Percentiles rank a stretch among this genome's conserved stretches.
These are phyloP conservation scores for Alternaria burnsii DNA, from an alignment of 2,329 filamentous ascomycete species.

Conservation along the genomic window DNA sequence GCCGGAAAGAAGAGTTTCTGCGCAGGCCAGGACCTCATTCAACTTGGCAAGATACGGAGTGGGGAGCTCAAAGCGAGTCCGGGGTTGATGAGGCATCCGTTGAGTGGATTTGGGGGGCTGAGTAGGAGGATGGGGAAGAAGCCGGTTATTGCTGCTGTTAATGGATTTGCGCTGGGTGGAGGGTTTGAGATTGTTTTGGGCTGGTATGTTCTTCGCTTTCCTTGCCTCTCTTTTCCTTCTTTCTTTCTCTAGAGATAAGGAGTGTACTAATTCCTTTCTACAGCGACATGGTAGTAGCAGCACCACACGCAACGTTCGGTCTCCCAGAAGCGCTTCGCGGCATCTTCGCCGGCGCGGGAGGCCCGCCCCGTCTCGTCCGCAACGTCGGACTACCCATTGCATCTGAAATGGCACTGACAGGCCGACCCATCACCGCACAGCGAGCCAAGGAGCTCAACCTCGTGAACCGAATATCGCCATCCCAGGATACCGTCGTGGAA, in stretches of 20 bases:
- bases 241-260: neutral
- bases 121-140: conserved; percentile 67
- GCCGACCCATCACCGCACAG: conserved; percentile 55
- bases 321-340: conserved; percentile 64
- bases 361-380: conserved; percentile 61
- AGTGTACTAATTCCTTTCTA: conserved; percentile 13
- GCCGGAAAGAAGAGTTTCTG: conserved; percentile 63
- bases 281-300: conserved; percentile 63
- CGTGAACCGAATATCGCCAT: conserved; percentile 52
- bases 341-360: conserved; percentile 63
- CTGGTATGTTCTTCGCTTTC: conserved; percentile 52
- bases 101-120: conserved; percentile 64
- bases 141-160: conserved; percentile 67
- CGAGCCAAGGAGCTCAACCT: conserved; percentile 55
- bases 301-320: conserved; percentile 61
- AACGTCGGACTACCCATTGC: conserved; percentile 60
- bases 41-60: conserved; percentile 44
- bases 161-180: conserved; percentile 65
- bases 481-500: conserved; percentile 45
- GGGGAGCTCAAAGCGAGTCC: conserved; percentile 36
- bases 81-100: conserved; percentile 51
- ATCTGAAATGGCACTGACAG: conserved; percentile 61
- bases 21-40: conserved; percentile 64
- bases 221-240: no score
- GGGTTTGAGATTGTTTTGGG: conserved; percentile 66